These are phyloP conservation scores for Globisporangium abappressorium DNA, from an alignment of 352 stramenopile genomes.

Conservation along the genomic window DNA sequence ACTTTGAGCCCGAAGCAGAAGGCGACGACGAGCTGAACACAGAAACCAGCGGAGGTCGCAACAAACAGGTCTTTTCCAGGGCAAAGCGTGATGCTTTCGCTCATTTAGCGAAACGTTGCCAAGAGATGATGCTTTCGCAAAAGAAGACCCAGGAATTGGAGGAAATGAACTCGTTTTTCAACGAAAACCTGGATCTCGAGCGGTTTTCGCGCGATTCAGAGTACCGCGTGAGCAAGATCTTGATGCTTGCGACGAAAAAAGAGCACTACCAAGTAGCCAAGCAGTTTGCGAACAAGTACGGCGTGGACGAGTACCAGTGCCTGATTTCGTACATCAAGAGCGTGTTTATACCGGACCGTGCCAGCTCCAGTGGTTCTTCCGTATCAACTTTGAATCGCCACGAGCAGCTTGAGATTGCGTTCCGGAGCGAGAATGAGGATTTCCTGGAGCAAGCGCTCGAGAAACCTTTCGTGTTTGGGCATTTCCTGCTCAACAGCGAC, in stretches of 20 bases:
- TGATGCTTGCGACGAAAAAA: conserved; percentile 48
- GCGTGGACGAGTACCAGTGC: conserved; percentile 58
- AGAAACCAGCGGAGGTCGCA: background rate
- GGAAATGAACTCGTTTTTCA: conserved; percentile 59
- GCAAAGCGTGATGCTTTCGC: conserved; percentile 18
- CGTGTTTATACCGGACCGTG: conserved; percentile 26
- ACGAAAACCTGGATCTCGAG: conserved; percentile 52
- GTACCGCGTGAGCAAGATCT: conserved; percentile 50
- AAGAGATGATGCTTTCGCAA: conserved; percentile 47
- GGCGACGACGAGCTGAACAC: conserved; percentile 3
- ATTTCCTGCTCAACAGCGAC: conserved; percentile 43
- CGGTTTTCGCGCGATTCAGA: conserved; percentile 43
- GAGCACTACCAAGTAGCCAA: conserved; percentile 41
- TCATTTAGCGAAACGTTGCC: conserved; percentile 42
- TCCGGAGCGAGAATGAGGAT: conserved; percentile 47
- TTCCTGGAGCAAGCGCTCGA: conserved; percentile 68
- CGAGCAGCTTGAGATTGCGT: conserved; percentile 67
- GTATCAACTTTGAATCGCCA: conserved; percentile 25
- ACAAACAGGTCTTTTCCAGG: background rate
- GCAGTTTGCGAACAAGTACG: conserved; percentile 70
- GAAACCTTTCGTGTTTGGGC: conserved; percentile 43
- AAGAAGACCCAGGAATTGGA: conserved; percentile 60
- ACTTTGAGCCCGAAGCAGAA: conserved; percentile 7
- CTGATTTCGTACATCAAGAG: conserved; percentile 62
- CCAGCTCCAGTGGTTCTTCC: background rate